Evolutionary conservation across 2,329 filamentous ascomycete genomes (phyloP).

Genomic region (Exophiala phaeomuriformis): DNA sequence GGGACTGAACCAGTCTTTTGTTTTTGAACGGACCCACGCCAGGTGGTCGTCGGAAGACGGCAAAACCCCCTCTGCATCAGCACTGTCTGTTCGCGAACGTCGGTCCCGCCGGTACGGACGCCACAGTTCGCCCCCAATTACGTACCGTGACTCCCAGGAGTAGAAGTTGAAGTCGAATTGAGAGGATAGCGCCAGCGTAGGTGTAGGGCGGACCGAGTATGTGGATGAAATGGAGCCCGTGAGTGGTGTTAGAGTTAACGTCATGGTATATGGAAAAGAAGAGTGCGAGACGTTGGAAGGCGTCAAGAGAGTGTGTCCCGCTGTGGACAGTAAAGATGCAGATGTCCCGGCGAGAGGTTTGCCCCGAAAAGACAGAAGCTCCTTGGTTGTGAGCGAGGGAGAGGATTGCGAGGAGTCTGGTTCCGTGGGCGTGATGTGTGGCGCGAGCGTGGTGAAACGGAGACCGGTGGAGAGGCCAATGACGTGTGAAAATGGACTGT

Average conservation of each 20-base stretch:
- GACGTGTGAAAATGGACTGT: conserved; percentile 88
- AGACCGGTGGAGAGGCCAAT: conserved; percentile 83
- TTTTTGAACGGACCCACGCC: conserved; percentile 40
- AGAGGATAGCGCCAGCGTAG: conserved; percentile 75
- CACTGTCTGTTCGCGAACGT: conserved; percentile 28
- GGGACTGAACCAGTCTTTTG: conserved; percentile 28
- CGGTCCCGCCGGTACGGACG: conserved; percentile 44
- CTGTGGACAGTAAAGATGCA: conserved; percentile 24
- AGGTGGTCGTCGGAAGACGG: conserved; percentile 38
- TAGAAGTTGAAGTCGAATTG: conserved; percentile 97
- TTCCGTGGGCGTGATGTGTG: conserved; percentile 18
- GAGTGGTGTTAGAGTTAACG: conserved; percentile 83
- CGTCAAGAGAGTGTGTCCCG: conserved; percentile 20
- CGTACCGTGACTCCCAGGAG: conserved; percentile 92
- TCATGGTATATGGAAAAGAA: conserved; percentile 88
- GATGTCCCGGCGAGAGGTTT: conserved; percentile 26
- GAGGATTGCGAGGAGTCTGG: conserved; percentile 38
- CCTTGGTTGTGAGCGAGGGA: conserved; percentile 42
- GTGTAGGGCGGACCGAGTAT: conserved; percentile 83
- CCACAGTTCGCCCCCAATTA: conserved; percentile 90
- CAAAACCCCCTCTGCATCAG: not conserved
- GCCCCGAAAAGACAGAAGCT: conserved; percentile 7
- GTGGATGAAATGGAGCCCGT: conserved; percentile 90
- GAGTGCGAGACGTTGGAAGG: conserved; percentile 40
- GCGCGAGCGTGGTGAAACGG: conserved; percentile 71